Percentiles rank a stretch among this genome's conserved stretches.
phyloP scores from a whole-genome alignment of 2,329 filamentous ascomycete genomes.

The Epichloe gansuensis region DNA sequence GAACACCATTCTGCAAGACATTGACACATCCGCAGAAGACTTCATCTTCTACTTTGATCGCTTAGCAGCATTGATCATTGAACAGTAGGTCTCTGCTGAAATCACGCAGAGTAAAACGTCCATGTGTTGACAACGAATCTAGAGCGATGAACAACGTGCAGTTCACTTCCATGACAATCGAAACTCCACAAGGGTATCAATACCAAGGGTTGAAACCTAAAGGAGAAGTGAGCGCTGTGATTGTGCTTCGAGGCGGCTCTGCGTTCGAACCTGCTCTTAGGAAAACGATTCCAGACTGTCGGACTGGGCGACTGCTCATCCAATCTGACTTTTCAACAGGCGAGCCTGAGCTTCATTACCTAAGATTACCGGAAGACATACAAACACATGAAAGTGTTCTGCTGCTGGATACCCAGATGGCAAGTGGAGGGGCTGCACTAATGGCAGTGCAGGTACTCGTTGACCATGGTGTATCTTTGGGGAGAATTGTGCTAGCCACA shows the following conservation, averaged over 20 bases:
- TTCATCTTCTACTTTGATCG: slow-evolving; percentile 98
- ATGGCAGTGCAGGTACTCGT: slow-evolving; percentile 96
- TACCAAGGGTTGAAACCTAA: slow-evolving; percentile 62
- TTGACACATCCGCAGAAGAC: slow-evolving; percentile 68
- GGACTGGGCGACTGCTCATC: slow-evolving; percentile 78
- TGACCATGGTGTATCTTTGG: slow-evolving; percentile 78
- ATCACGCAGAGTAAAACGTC: neutral
- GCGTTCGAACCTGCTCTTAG: slow-evolving; percentile 80
- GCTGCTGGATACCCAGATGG: slow-evolving; percentile 88
- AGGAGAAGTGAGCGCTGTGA: slow-evolving; percentile 72
- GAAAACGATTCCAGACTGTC: slow-evolving; percentile 84
- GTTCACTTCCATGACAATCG: slow-evolving; percentile 51
- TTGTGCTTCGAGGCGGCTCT: slow-evolving; percentile 79
- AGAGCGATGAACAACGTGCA: slow-evolving; percentile 67
- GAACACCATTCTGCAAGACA: slow-evolving; percentile 80
- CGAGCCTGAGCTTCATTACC: slow-evolving; percentile 86
- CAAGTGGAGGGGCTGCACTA: slow-evolving; percentile 68
- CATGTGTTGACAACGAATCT: slow-evolving; percentile 8
- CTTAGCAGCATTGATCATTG: slow-evolving; percentile 71
- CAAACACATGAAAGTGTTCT: slow-evolving; percentile 67
- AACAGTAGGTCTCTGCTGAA: slow-evolving; percentile 41
- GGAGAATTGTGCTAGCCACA: slow-evolving; percentile 83
- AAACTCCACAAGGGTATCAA: slow-evolving; percentile 55
- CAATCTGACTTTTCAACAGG: slow-evolving; percentile 77
- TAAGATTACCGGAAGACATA: slow-evolving; percentile 67